phyloP scores from a whole-genome alignment of 768 basidiomycete species.

The Pisolithus tinctorius region DNA sequence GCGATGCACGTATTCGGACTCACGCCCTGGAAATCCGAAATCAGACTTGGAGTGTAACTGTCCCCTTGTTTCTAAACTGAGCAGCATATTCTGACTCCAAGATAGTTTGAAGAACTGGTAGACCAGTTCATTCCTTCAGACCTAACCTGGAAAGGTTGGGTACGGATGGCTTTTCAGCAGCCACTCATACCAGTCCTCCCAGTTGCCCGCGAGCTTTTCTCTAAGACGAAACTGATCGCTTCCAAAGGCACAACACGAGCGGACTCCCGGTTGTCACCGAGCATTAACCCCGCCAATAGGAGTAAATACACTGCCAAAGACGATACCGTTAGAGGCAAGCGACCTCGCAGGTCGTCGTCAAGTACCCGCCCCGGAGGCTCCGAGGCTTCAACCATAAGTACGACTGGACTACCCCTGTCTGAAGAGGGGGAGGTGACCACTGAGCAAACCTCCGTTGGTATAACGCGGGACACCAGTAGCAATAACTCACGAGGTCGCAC shows the following conservation, averaged over 20 bases:
- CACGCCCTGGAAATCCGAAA: slow-evolving; percentile 77
- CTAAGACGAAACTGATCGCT: slow-evolving; percentile 69
- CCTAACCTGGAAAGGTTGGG: slow-evolving; percentile 75
- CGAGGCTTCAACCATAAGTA: background rate
- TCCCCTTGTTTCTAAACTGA: background rate
- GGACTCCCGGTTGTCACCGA: slow-evolving; percentile 17
- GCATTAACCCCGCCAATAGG: slow-evolving; percentile 16
- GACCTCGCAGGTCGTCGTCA: slow-evolving; percentile 18
- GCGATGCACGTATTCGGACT: slow-evolving; percentile 72
- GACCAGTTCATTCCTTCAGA: slow-evolving; percentile 76
- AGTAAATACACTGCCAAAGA: slow-evolving; percentile 12
- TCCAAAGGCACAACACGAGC: slow-evolving; percentile 26
- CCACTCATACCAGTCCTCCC: slow-evolving; percentile 72
- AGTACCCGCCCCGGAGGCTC: slow-evolving; percentile 3
- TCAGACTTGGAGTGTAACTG: slow-evolving; percentile 73
- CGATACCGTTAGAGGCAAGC: slow-evolving; percentile 7
- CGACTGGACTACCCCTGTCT: slow-evolving; percentile 29
- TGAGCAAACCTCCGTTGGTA: slow-evolving; percentile 6
- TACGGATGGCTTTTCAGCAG: slow-evolving; percentile 78
- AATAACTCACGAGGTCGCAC: slow-evolving; percentile 22
- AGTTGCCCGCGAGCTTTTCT: slow-evolving; percentile 69
- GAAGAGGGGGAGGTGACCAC: slow-evolving; percentile 38
- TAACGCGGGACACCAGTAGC: slow-evolving; percentile 6
- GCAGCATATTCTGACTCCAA: slow-evolving; percentile 3
- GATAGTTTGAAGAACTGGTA: slow-evolving; percentile 71